These are phyloP conservation scores for Ceratocystis cubensis DNA, from an alignment of 2,329 filamentous ascomycete genomes.

Conservation along the genomic window DNA sequence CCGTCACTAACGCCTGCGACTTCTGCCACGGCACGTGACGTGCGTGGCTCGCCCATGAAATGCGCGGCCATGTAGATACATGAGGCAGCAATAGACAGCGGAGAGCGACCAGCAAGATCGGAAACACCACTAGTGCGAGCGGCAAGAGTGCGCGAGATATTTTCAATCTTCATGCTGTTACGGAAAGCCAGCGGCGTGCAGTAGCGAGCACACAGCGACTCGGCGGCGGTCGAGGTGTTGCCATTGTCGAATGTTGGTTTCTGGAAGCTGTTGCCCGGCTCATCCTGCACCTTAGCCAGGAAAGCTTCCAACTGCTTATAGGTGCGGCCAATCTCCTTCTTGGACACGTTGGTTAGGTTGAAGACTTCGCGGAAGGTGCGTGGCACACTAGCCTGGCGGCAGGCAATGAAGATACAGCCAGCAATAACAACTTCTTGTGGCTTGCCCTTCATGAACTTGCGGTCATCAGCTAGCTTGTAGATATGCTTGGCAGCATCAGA, in stretches of 20 bases:
- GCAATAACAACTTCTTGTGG: constrained; percentile 87
- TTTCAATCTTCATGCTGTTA: constrained; percentile 59
- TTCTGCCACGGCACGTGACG: constrained; percentile 72
- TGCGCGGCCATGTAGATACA: constrained; percentile 95
- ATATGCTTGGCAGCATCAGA: constrained; percentile 87
- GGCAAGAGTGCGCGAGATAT: constrained; percentile 67
- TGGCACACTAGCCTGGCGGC: constrained; percentile 73
- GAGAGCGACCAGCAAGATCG: constrained; percentile 81
- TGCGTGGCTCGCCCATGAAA: constrained; percentile 64
- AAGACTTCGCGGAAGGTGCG: constrained; percentile 93
- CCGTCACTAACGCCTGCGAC: constrained; percentile 89
- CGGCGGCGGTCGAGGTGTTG: constrained; percentile 62
- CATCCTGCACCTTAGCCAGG: constrained; percentile 60
- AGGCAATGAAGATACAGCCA: constrained; percentile 94
- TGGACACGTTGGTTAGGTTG: constrained; percentile 80
- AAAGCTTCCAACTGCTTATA: constrained; percentile 91
- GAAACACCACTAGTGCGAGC: constrained; percentile 64
- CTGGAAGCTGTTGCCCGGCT: constrained; percentile 35
- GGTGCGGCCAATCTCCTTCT: constrained; percentile 93
- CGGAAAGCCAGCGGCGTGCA: constrained; percentile 70
- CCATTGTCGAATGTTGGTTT: constrained; percentile 56
- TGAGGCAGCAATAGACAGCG: constrained; percentile 82
- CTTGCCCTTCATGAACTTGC: constrained; percentile 90
- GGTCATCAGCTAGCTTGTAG: constrained; percentile 88
- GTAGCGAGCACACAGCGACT: constrained; percentile 78